These are phyloP conservation scores for Thraustotheca clavata DNA, from an alignment of 352 stramenopile genomes.

Conservation along the genomic window DNA sequence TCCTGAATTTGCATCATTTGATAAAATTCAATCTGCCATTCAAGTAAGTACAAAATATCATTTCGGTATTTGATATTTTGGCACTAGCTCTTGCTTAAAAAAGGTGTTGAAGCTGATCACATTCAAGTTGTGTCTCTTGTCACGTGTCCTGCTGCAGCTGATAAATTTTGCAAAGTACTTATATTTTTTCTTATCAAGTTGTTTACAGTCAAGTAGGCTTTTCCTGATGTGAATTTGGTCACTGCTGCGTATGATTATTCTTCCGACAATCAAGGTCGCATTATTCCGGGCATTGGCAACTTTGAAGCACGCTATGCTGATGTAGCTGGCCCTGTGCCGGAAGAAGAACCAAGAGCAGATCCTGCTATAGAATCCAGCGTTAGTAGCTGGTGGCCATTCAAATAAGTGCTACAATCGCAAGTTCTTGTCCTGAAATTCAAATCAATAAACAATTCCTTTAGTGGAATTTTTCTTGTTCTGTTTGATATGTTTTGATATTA, in stretches of 20 bases:
- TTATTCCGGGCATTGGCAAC: slow-evolving; percentile 61
- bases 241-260: slow-evolving; percentile 64
- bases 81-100: slow-evolving; percentile 50
- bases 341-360: not conserved
- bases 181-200: not conserved
- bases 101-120: slow-evolving; percentile 64
- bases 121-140: slow-evolving; percentile 75
- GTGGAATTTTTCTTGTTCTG: not conserved
- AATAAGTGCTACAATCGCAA: not conserved
- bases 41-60: slow-evolving; percentile 33
- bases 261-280: slow-evolving; percentile 46
- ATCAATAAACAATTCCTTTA: too few relatives aligned
- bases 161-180: slow-evolving; percentile 68
- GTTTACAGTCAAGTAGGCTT: slow-evolving; percentile 28
- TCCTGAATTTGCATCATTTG: slow-evolving; percentile 50
- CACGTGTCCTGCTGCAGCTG: slow-evolving; percentile 66
- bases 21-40: slow-evolving; percentile 63
- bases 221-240: slow-evolving; percentile 62
- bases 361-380: not conserved
- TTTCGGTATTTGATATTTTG: not conserved
- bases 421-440: too few relatives aligned
- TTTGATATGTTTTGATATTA: not conserved
- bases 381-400: slow-evolving; percentile 20
- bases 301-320: slow-evolving; percentile 61
- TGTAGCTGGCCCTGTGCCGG: not conserved